A percentile compares a stretch with the other conserved stretches of the same genome.
Evolutionary conservation across 2,329 filamentous ascomycete species (phyloP).

Genomic region (Alternaria ethzedia): DNA sequence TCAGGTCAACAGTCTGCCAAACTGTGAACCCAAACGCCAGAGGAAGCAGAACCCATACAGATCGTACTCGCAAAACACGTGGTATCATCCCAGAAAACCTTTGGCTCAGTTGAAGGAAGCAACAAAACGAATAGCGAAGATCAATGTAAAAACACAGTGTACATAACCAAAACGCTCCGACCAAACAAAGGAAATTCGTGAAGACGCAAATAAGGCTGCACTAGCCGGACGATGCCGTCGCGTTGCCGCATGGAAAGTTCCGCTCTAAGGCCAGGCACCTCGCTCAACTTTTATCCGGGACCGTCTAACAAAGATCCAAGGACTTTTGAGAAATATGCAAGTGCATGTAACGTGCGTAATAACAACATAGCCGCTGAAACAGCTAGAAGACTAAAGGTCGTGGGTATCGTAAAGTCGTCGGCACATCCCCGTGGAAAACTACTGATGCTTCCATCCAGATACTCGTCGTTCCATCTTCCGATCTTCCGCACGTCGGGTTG

Average conservation of each 20-base stretch:
- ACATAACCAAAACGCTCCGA: conserved; percentile 7
- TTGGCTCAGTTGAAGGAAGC: conserved; percentile 14
- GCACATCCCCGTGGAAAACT: conserved; percentile 18
- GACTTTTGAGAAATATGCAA: conserved; percentile 38
- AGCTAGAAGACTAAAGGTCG: conserved; percentile 35
- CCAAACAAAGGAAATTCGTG: conserved; percentile 11
- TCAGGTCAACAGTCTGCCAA: conserved; percentile 17
- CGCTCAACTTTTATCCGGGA: conserved; percentile 28
- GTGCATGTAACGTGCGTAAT: conserved; percentile 33
- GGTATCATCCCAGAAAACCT: conserved; percentile 42
- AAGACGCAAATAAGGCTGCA: conserved; percentile 5
- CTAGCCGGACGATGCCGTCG: conserved; percentile 6
- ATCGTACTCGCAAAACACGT: conserved; percentile 30
- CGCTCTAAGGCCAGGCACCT: conserved; percentile 2
- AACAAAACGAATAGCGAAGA: conserved; percentile 17
- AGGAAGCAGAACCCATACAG: conserved; percentile 26
- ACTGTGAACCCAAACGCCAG: conserved; percentile 31
- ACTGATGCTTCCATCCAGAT: conserved; percentile 22
- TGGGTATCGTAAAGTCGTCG: conserved; percentile 47
- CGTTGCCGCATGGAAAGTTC: conserved; percentile 12
- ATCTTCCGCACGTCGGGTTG: conserved; percentile 1
- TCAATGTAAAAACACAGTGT: conserved; percentile 4
- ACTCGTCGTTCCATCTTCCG: conserved; percentile 19
- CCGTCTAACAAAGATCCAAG: conserved; percentile 22
- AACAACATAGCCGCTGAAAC: conserved; percentile 30